phyloP scores from a whole-genome alignment of 495 filamentous ascomycete species.

The Gamarada debralockiae region DNA sequence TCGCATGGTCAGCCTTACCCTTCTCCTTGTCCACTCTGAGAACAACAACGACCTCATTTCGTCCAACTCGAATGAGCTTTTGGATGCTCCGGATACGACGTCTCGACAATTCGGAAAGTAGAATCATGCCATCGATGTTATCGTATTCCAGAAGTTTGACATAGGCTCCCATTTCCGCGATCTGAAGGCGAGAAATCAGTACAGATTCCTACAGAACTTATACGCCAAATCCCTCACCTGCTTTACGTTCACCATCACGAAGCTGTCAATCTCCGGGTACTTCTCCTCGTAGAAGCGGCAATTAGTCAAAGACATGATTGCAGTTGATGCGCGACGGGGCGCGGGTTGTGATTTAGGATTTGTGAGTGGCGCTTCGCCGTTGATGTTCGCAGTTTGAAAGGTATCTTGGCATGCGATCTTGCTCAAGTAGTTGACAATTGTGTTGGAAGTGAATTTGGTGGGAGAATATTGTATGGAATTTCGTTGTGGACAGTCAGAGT shows the following conservation, averaged over 20 bases:
- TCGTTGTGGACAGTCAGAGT: background rate
- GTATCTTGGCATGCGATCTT: background rate
- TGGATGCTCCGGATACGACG: slow-evolving; percentile 97
- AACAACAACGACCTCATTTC: slow-evolving; percentile 97
- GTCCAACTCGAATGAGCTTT: slow-evolving; percentile 95
- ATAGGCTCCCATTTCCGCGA: slow-evolving; percentile 99
- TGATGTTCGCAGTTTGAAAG: background rate
- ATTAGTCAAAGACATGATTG: slow-evolving; percentile 92
- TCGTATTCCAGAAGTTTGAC: slow-evolving; percentile 99
- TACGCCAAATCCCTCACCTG: slow-evolving; percentile 54
- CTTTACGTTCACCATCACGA: slow-evolving; percentile 98
- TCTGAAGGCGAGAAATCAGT: slow-evolving; percentile 45
- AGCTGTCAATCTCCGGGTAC: slow-evolving; percentile 97
- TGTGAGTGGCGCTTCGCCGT: slow-evolving; percentile 5
- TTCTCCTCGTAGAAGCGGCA: slow-evolving; percentile 99
- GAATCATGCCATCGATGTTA: slow-evolving; percentile 99
- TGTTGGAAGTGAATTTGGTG: background rate
- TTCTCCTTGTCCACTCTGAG: slow-evolving; percentile 99
- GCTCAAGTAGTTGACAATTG: background rate
- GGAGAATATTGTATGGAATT: background rate
- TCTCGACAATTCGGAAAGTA: slow-evolving; percentile 92
- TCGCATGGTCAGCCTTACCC: slow-evolving; percentile 45
- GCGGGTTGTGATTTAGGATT: slow-evolving; percentile 1
- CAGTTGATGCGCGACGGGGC: slow-evolving; percentile 18
- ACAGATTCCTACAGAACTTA: background rate